These are phyloP conservation scores for Didymella lethalis DNA, from an alignment of 2,329 filamentous ascomycete genomes.

Conservation along the genomic window DNA sequence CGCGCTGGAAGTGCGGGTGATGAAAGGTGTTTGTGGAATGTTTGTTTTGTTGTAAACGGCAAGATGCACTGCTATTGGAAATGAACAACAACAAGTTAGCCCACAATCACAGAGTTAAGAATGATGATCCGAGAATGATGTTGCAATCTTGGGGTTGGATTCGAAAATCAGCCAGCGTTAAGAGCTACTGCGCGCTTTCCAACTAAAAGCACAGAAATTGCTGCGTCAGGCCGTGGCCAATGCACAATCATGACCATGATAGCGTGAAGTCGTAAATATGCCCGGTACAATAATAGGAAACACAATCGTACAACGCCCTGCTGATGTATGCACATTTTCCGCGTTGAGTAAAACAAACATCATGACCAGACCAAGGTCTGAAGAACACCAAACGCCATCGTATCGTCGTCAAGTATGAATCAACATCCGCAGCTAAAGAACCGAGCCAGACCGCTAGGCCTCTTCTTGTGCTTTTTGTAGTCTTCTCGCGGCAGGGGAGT, in stretches of 20 bases:
- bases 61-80: background rate
- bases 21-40: constrained; percentile 3
- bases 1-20: background rate
- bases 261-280: constrained; percentile 13
- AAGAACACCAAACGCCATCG: constrained; percentile 5
- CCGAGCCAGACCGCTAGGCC: constrained; percentile 41
- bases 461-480: constrained; percentile 34
- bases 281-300: background rate
- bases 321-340: constrained; percentile 11
- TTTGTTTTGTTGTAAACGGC: constrained; percentile 17
- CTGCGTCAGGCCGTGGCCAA: constrained; percentile 7
- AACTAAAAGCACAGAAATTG: constrained; percentile 8
- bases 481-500: constrained; percentile 12
- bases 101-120: background rate
- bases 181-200: background rate
- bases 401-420: background rate
- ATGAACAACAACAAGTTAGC: background rate
- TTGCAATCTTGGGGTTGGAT: background rate
- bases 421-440: constrained; percentile 44
- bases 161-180: background rate
- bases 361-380: constrained; percentile 7
- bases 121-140: background rate
- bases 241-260: constrained; percentile 1
- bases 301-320: constrained; percentile 5
- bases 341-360: constrained; percentile 1